Base-by-base conservation (phyloP, 202 grass and related monocot species). In the Setaria viridis region DNA sequence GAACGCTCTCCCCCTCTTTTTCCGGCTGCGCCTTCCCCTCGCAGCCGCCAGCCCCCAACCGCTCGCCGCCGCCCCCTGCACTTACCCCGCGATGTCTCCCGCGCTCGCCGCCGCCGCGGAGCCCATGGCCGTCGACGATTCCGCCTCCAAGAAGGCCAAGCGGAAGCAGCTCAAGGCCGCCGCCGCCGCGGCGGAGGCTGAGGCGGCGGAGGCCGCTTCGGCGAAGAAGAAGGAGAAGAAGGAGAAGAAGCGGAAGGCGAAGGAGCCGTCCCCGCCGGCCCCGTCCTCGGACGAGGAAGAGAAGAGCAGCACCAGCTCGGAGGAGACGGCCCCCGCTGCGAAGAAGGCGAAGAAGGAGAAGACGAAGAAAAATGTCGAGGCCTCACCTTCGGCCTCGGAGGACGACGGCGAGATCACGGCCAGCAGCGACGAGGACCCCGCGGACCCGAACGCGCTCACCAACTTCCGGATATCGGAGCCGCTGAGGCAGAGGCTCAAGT, bases 391-490 rank as follows among this genome's bases (percentile, higher is more conserved):
- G 1, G 74, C 74, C 20, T 42, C 55, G 15, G 81, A 75, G 7
- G 92, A 84, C 57, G 95, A 95, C 17, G 93, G 90, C 3, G 90
- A 95, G 77, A 50, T 91, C 41, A 89, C 84, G 56, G 86, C 72
- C 42, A 91, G 86, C 66, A 87, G 89, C 68, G 92, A 94, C 39
- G 90, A 89, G 6, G 85, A 89, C 11, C 43, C 85, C 5, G 90
- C 83, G 47, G 94, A 94, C 29, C 94, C 97, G 3, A 91, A 94
- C 70, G 90, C 90, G 69, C 54, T 94, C 39, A 74, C 81, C 19
- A 99, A 99, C 56, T 99, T 94, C 80, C 87, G 94, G 80, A 93
- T 99, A 54, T 96, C 97, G 35, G 90, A 91, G 62, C 59, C 84
- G 33, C 86, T 99, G 70, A 82, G 80, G 74, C 84, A 94, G 39